Conservation (phyloP, 176 grass and related monocot species). For the Raddia distichophylla region DNA sequence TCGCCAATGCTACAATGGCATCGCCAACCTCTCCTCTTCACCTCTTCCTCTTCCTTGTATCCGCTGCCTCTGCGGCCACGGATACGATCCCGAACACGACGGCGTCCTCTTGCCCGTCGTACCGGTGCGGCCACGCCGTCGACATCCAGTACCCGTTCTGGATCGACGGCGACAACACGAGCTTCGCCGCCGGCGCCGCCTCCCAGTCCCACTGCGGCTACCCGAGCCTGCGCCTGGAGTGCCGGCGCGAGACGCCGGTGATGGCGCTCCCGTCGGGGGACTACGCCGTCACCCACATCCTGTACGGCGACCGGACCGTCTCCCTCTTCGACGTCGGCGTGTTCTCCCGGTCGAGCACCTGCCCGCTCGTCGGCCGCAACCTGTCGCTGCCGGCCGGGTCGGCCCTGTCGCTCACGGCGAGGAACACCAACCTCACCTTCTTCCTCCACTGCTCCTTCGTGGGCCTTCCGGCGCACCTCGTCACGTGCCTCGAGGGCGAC, state of each 20-base stretch:
- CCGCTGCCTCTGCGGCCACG: background rate
- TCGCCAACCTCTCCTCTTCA: background rate
- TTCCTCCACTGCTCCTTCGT: constrained; percentile 54
- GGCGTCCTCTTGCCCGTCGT: constrained; percentile 24
- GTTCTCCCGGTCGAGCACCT: constrained; percentile 50
- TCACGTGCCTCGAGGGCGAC: constrained; percentile 58
- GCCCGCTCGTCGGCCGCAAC: constrained; percentile 52
- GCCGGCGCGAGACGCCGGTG: constrained; percentile 43
- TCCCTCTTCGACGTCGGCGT: constrained; percentile 51
- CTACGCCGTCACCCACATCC: constrained; percentile 48
- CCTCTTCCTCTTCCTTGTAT: constrained; percentile 5
- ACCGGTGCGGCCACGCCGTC: constrained; percentile 58
- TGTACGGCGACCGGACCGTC: constrained; percentile 41
- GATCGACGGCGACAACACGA: constrained; percentile 34
- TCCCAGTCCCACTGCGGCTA: constrained; percentile 44
- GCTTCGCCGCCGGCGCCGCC: background rate
- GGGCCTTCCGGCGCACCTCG: constrained; percentile 40
- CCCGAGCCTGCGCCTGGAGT: constrained; percentile 41
- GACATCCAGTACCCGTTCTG: constrained; percentile 63
- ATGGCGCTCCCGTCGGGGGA: constrained; percentile 49
- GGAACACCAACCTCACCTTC: constrained; percentile 57
- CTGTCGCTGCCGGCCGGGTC: constrained; percentile 21
- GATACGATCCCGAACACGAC: constrained; percentile 24
- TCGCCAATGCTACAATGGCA: constrained; percentile 24
- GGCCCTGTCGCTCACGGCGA: constrained; percentile 37